phyloP scores from a whole-genome alignment of 164 flowering plant genomes.

The Dillenia turbinata region DNA sequence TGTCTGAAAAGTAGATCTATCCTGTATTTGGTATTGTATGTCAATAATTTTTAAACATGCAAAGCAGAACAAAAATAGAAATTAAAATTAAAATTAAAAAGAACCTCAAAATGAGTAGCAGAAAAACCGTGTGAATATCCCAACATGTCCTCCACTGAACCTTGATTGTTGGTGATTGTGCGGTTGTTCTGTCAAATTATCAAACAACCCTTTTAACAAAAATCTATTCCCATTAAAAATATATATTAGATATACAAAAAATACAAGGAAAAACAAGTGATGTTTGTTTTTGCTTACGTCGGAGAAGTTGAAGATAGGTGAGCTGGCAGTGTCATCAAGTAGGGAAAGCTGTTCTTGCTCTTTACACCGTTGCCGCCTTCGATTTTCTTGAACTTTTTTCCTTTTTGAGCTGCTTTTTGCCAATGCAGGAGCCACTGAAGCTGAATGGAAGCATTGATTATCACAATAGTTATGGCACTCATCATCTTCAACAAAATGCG shows the following conservation, averaged over 20 bases:
- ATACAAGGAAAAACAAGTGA: neutral
- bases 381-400: constrained; percentile 25
- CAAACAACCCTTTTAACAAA: constrained; percentile 6
- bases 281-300: constrained; percentile 25
- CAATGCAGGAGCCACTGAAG: constrained; percentile 20
- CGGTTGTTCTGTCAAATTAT: constrained; percentile 31
- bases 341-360: constrained; percentile 11
- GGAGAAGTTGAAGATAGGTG: constrained; percentile 42
- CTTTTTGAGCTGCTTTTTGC: constrained; percentile 25
- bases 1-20: constrained; percentile 38
- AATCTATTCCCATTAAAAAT: too few species aligned
- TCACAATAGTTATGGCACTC: constrained; percentile 19
- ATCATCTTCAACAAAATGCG: constrained; percentile 47
- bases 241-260: too few species aligned
- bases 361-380: neutral
- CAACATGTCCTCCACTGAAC: constrained; percentile 30
- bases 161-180: constrained; percentile 23
- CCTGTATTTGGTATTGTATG: constrained; percentile 26
- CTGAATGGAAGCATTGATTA: constrained; percentile 20
- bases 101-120: constrained; percentile 45
- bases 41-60: neutral
- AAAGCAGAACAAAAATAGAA: neutral
- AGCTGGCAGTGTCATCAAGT: constrained; percentile 88
- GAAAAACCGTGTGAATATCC: constrained; percentile 25
- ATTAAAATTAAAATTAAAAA: neutral